Evolutionary conservation across 2,329 filamentous ascomycete genomes (phyloP), one percentile per base, ranked within the genome.

Genomic region (Phaeoacremonium minimum): DNA sequence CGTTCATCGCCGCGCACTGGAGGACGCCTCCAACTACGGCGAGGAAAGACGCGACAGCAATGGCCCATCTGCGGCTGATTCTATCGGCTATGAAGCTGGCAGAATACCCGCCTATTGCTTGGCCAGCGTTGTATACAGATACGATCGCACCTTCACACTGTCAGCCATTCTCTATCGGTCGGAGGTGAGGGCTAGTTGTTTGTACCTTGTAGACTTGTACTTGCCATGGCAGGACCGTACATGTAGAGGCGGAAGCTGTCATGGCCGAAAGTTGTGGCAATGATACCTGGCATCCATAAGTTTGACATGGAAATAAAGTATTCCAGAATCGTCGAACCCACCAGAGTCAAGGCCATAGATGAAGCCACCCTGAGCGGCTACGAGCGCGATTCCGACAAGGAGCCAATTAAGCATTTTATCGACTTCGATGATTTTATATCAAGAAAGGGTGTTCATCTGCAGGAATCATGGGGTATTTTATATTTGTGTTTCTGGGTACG

Each of bases 11-110:
- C 13, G 30, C 30, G 9, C 20, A 34, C 14, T 33, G 13, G 5
- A 38, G 22, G 6, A 38, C 34, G 8, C 36, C 36, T 4, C n/a
- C n/a, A n/a, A 38, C 30, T 17, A 38, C 34, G 34, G 40, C 26
- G 14, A 53, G 42, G 2, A 54, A 36, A 3, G 50, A 50, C 26
- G 53, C 55, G 9, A 49, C 42, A 17, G 50, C 47, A 18, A 60
- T 51, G 6, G 56, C 61, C 46, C 53, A 60, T 33, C 54, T 50
- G 19, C 61, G 51, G 44, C 57, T 56, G 33, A 60, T 53, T 13
- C 29, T 51, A 30, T 63, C 60, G 4, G 56, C 56, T 5, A 52
- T 45, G 22, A 51, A 58, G 1, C 60, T 59, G 6, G 51, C 46
- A 8, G 50, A 45, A 12, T 55, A 36, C 12, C 49, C 52, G 1